These are phyloP conservation scores for Alternaria sp. DNA, from an alignment of 2,329 filamentous ascomycete species.

Conservation along the genomic window DNA sequence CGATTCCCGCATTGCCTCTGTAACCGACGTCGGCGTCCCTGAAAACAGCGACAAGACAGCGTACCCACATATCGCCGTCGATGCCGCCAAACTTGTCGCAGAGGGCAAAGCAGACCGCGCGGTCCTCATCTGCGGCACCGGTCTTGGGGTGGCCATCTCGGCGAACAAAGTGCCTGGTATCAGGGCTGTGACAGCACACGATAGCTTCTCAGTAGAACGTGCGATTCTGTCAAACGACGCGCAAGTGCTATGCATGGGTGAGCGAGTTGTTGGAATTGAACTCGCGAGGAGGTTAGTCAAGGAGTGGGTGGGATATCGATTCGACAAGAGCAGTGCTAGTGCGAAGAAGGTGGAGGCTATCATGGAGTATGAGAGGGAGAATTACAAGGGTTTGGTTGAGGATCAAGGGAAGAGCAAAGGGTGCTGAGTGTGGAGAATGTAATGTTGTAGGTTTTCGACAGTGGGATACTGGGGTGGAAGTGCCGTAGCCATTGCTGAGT, in stretches of 20 bases:
- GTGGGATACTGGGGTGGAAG: neutral
- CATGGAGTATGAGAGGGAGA: conserved; percentile 57
- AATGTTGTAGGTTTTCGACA: neutral
- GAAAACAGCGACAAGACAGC: conserved; percentile 75
- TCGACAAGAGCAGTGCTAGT: conserved; percentile 72
- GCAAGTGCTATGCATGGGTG: conserved; percentile 86
- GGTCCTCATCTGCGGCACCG: conserved; percentile 84
- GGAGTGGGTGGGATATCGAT: conserved; percentile 86
- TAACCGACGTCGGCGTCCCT: conserved; percentile 78
- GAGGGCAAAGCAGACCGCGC: conserved; percentile 76
- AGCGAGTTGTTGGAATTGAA: conserved; percentile 83
- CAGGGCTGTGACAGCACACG: conserved; percentile 87
- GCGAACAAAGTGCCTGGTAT: conserved; percentile 89
- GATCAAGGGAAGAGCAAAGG: conserved; percentile 17
- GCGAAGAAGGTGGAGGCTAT: conserved; percentile 64
- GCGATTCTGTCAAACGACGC: conserved; percentile 84
- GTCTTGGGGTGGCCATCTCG: conserved; percentile 85
- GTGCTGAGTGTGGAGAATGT: neutral
- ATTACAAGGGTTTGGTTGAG: conserved; percentile 33
- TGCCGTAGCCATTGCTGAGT: neutral
- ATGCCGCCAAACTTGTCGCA: conserved; percentile 71
- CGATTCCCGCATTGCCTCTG: conserved; percentile 70
- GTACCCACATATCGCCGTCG: conserved; percentile 80
- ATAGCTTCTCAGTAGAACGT: conserved; percentile 83
- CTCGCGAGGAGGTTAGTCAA: conserved; percentile 77